A percentile compares a stretch with the other conserved stretches of the same genome.
Evolutionary conservation across 352 stramenopile genomes (phyloP).

Genomic region (Globisporangium rhizosaccharum): DNA sequence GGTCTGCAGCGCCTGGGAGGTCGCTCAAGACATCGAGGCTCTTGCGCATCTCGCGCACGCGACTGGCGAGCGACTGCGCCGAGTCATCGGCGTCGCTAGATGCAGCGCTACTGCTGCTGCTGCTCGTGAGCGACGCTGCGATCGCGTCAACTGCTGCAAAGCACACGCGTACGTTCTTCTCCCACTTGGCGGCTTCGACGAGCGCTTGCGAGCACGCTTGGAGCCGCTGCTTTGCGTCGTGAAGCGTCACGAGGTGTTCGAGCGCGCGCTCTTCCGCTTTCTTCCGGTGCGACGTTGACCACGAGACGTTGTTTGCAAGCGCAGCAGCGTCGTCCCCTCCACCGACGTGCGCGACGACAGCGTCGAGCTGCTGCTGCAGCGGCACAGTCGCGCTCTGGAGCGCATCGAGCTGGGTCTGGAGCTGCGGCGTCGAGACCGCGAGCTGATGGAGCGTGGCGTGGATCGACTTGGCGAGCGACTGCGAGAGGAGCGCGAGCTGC

Average conservation of each 20-base stretch:
- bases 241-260: conserved; percentile 51
- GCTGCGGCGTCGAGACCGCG: conserved; percentile 31
- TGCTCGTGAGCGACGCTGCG: not conserved
- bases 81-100: not conserved
- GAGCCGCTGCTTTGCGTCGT: conserved; percentile 63
- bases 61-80: conserved; percentile 27
- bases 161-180: conserved; percentile 54
- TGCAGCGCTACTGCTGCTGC: not conserved
- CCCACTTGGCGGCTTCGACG: conserved; percentile 63
- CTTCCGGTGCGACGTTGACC: conserved; percentile 12
- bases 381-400: conserved; percentile 40
- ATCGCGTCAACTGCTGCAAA: conserved; percentile 37
- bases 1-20: conserved; percentile 53
- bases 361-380: conserved; percentile 37
- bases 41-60: conserved; percentile 53
- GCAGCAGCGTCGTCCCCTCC: not conserved
- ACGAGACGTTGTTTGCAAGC: not conserved
- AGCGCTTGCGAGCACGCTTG: conserved; percentile 60
- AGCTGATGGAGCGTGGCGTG: conserved; percentile 61
- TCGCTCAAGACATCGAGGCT: conserved; percentile 61
- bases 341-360: conserved; percentile 25
- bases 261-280: conserved; percentile 33
- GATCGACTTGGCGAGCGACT: conserved; percentile 49
- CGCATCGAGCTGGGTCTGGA: conserved; percentile 49
- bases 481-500: conserved; percentile 54